Base-by-base conservation (phyloP, 179 eudicot species). In the Camellia oleifera region DNA sequence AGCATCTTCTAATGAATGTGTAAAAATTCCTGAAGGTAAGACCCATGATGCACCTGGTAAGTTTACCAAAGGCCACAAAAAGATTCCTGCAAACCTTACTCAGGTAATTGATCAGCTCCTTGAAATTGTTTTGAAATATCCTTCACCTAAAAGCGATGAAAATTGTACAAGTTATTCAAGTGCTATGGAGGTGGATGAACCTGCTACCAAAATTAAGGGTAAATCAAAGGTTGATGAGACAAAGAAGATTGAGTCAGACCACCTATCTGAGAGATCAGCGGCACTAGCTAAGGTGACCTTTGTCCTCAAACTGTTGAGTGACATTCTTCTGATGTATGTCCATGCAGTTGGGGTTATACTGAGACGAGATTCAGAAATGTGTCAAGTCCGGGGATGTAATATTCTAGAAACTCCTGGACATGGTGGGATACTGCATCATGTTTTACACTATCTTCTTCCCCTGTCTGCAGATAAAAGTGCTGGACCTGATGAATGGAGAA, bases 71-170 rank as follows among this genome's bases (percentile, higher is more conserved):
- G 88, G 87, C 80, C 98, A 89, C 90, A 97, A 93, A 81, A 97
- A 90, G 85, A 85, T 94, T 75, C 96, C 99, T 68, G 87, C 90
- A 10, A 97, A 97, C 81, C 87, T 97, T 78, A 82, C 90, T 74
- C 97, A 93, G 87, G 99, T 94, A 52, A 87, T 97, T 69, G 98
- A 94, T 81, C 96, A 92, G 78, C 98, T 97, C 81, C 88, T 97
- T 81, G 99, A 97, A 69, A 89, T 91, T 80, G 88, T 94, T 65
- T 57, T 91, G 88, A 88, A 90, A 76, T 94, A 87, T 81, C 97
- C 98, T 82, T 77, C 88, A 67, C 79, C 77, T n/a, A 86, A 74
- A 72, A 74, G 70, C 13, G 87, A 88, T 57, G 91, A 91, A 79
- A 90, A 90, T 79, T 62, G 80, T 54, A 67, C 84, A n/a, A 88